Conservation (phyloP, 2,329 filamentous ascomycete species). For the Metarhizium brunneum region DNA sequence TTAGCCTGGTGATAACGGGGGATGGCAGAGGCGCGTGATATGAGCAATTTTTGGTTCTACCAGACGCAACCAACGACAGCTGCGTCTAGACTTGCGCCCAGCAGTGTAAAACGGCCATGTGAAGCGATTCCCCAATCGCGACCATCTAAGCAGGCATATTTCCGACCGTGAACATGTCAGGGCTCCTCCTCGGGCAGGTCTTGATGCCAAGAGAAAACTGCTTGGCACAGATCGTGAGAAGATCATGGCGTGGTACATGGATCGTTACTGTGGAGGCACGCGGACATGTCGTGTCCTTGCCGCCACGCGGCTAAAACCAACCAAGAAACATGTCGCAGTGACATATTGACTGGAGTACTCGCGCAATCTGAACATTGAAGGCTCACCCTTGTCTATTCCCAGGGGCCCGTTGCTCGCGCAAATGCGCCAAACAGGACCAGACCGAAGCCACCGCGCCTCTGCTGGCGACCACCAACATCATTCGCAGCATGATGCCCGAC, state of each 20-base stretch:
- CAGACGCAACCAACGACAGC: not conserved
- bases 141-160: not conserved
- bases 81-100: not conserved
- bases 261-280: not conserved
- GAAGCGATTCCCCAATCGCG: not conserved
- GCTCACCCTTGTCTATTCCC: no score
- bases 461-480: no score
- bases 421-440: no score
- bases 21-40: not conserved
- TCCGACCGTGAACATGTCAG: not conserved
- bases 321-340: no score
- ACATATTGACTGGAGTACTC: no score
- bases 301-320: no score
- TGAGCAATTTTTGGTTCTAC: not conserved
- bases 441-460: no score
- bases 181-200: not conserved
- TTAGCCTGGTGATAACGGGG: not conserved
- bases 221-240: not conserved
- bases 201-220: not conserved
- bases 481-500: no score
- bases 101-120: not conserved
- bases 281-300: no score
- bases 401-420: no score
- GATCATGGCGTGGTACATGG: not conserved
- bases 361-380: no score